Base-by-base conservation (phyloP, 2,329 filamentous ascomycete species). In the Lecanicillium sp. region DNA sequence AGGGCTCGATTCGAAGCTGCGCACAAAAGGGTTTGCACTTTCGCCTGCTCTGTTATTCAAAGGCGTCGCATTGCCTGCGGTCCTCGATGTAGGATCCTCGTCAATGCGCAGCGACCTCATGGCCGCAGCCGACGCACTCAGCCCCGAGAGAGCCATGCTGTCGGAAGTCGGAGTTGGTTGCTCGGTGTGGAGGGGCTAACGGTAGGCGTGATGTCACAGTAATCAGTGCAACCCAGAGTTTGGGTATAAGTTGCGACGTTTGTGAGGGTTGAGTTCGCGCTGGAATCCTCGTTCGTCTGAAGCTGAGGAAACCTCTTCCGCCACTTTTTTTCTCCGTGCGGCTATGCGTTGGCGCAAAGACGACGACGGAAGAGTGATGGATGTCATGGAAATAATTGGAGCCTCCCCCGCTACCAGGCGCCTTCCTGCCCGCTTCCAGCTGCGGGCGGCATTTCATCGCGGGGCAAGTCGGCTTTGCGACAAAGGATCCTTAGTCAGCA, bases 1-100 rank as follows among this genome's bases (percentile, higher is more conserved):
- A 2, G 84, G 82, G 63, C 94, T 95, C 57, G 85, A 73, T 63
- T 83, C 80, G 63, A 94, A 89, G 41, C 77, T 81, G 49, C 83
- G 81, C 36, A 91, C 79, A 55, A 75, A 81, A 0, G 75, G 74
- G 53, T 74, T 81, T 52, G 61, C 60, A 56, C 67, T 69, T 37
- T 59, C 54, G 11, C 54, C 58, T 27, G 65, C 65, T 29, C 64
- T 62, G 53, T 71, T 72, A 41, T 54, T 59, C 42, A 70, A 50
- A 26, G 59, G 59, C 39, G 53, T 53, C 9, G 53, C 54, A 10
- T 48, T 48, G 10, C 44, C 38, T 6, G 48, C 30, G 8, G 52
- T 44, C 35, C 32, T 53, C 38, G 44, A 49, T 44, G 44, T 58
- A 50, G 48, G 52, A 54, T 37, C 54, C 45, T 42, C 49, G 19